Conservation (phyloP, 1,284 basidiomycete species). For the Leucoagaricus sp. region DNA sequence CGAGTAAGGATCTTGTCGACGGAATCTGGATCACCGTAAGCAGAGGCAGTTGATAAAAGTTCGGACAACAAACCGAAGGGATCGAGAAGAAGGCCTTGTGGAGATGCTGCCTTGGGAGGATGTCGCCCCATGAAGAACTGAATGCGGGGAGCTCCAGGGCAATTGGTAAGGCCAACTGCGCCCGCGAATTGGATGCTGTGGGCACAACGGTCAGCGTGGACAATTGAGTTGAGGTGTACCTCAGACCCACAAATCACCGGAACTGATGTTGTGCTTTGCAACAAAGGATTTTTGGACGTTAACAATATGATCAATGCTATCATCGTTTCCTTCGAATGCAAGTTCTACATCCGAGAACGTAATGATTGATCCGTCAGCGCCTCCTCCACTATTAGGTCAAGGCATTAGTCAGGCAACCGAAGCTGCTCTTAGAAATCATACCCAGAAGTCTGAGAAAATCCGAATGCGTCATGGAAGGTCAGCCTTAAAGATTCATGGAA, state of each 20-base stretch:
- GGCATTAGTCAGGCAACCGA: background rate
- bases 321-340: slow-evolving; percentile 31
- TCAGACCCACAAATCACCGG: slow-evolving; percentile 38
- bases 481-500: slow-evolving; percentile 8
- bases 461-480: slow-evolving; percentile 19
- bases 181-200: slow-evolving; percentile 45
- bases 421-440: no score
- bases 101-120: slow-evolving; percentile 34
- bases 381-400: slow-evolving; percentile 33
- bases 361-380: slow-evolving; percentile 43
- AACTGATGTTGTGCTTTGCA: slow-evolving; percentile 33
- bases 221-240: background rate
- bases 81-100: slow-evolving; percentile 39
- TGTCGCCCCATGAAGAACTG: slow-evolving; percentile 40
- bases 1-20: slow-evolving; percentile 40
- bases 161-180: slow-evolving; percentile 42
- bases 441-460: slow-evolving; percentile 16
- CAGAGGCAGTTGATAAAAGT: no score
- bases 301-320: slow-evolving; percentile 41
- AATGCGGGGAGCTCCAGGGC: slow-evolving; percentile 44
- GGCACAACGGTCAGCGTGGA: no score
- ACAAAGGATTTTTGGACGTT: slow-evolving; percentile 32
- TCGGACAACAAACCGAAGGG: slow-evolving; percentile 24
- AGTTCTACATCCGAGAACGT: slow-evolving; percentile 35
- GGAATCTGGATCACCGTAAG: no score